Evolutionary conservation across 228 moss, liverwort and hornwort species (phyloP), one percentile per base, ranked within the genome.

Genomic region (Sphagnum fallax): DNA sequence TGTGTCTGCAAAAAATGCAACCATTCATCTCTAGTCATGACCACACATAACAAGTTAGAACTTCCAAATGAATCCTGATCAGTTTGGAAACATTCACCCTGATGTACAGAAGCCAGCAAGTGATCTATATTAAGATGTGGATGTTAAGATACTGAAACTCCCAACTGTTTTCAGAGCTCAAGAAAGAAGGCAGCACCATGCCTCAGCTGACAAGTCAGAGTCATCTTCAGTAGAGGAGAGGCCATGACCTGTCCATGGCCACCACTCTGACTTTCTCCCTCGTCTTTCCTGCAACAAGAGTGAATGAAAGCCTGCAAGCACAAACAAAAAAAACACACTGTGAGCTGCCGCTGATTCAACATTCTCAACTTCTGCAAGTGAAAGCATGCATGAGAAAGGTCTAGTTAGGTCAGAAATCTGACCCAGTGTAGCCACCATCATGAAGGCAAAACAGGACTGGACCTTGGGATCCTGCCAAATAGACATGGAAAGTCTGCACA

Each of bases 361-460:
- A 32, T 32, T 32, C 32, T 32, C 32, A 32, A 32, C 32, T 32
- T 32, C 32, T 32, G 32, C 32, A 32, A 32, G 32, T 32, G 32
- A 32, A 32, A 32, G 32, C 32, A 32, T 32, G 32, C 32, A 32
- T 32, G 32, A 32, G 32, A 32, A 32, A 32, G 32, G 32, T 32
- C 32, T 32, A 32, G 32, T 32, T 32, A 32, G 32, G 32, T 32
- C 32, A 2, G 32, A 32, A 51, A 66, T n/a, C 86, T 85, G 82
- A 98, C 98, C 93, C 98, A 49, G 91, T 84, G 66, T 93, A 93
- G 72, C 98, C 98, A 71, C 98, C 98, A 70, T 94, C 98, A 74
- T 98, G 98, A 74, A 98, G 83, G 78, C 94, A 98, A 74, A 93
- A 89, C 66, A 92, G 90, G 60, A 98, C 90, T n/a, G 98, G 93